Evolutionary conservation across 805 yeast species (phyloP).

Genomic region (Kodamaea nitidulidarum): DNA sequence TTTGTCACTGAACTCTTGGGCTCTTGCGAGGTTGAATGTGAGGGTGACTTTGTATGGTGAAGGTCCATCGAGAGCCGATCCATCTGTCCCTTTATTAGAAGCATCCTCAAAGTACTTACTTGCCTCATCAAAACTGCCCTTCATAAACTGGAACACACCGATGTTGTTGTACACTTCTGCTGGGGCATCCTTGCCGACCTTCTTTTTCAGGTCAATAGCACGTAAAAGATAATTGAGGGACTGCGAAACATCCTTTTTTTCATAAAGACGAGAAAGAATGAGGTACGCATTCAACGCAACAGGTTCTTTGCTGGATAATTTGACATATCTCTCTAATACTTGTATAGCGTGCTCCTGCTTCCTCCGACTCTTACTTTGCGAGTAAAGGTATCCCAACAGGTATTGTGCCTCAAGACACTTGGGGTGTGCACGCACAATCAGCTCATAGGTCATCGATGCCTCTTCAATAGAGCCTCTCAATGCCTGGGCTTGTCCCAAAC

Average conservation of each 20-base stretch:
- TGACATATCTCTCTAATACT: slow-evolving; percentile 66
- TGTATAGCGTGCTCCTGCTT: slow-evolving; percentile 54
- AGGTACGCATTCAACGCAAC: slow-evolving; percentile 61
- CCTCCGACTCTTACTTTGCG: slow-evolving; percentile 38
- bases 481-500: slow-evolving; percentile 81
- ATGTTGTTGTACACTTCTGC: slow-evolving; percentile 71
- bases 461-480: slow-evolving; percentile 73
- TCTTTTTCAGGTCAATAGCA: slow-evolving; percentile 51
- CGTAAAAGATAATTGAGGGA: slow-evolving; percentile 61
- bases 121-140: slow-evolving; percentile 58
- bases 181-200: slow-evolving; percentile 44
- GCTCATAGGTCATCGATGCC: slow-evolving; percentile 81
- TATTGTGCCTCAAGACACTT: slow-evolving; percentile 71
- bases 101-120: slow-evolving; percentile 52
- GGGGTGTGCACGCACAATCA: slow-evolving; percentile 59
- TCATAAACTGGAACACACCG: slow-evolving; percentile 76
- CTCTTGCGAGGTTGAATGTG: slow-evolving; percentile 72
- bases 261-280: slow-evolving; percentile 66
- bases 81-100: slow-evolving; percentile 20
- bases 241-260: slow-evolving; percentile 59
- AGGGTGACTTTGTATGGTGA: slow-evolving; percentile 27
- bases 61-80: too few relatives aligned
- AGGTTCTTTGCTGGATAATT: slow-evolving; percentile 60
- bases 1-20: slow-evolving; percentile 46
- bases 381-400: slow-evolving; percentile 71